Percentiles rank a stretch among this genome's conserved stretches.
phyloP scores from a whole-genome alignment of 164 flowering plant species.

The Piper betle region DNA sequence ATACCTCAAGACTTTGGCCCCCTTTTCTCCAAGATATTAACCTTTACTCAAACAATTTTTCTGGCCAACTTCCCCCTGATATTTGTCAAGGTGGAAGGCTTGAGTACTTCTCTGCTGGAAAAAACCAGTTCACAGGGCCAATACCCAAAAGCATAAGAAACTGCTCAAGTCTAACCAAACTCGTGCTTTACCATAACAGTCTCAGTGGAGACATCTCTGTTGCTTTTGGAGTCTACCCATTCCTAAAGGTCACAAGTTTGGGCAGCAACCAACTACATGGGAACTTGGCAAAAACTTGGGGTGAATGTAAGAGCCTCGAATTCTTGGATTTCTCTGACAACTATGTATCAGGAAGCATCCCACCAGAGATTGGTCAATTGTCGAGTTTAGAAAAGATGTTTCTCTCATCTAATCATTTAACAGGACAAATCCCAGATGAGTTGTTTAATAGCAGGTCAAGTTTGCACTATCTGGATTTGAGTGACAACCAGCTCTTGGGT shows the following conservation, averaged over 20 bases:
- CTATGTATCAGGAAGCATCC: slow-evolving; percentile 13
- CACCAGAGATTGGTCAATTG: slow-evolving; percentile 9
- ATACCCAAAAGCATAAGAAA: slow-evolving; percentile 15
- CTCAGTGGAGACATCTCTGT: slow-evolving; percentile 29
- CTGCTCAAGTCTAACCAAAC: slow-evolving; percentile 32
- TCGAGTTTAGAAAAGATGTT: slow-evolving; percentile 7
- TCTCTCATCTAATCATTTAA: slow-evolving; percentile 11
- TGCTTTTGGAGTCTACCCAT: slow-evolving; percentile 26
- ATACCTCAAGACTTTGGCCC: slow-evolving; percentile 16
- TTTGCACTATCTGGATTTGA: slow-evolving; percentile 14
- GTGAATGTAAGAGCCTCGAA: slow-evolving; percentile 5
- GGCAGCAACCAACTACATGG: slow-evolving; percentile 12
- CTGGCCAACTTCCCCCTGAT: slow-evolving; percentile 12
- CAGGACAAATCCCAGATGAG: slow-evolving; percentile 15
- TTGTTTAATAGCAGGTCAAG: slow-evolving; percentile 4
- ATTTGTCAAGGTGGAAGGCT: slow-evolving; percentile 7
- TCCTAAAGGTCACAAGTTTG: slow-evolving; percentile 12
- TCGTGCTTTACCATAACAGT: slow-evolving; percentile 39
- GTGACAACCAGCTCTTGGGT: slow-evolving; percentile 17
- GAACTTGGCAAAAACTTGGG: slow-evolving; percentile 11
- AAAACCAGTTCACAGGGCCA: slow-evolving; percentile 13
- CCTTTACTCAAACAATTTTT: slow-evolving; percentile 8
- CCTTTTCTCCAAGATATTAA: background rate
- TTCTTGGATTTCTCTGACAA: slow-evolving; percentile 10
- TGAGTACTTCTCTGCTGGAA: background rate